Evolutionary conservation across 768 basidiomycete species (phyloP).

Genomic region (Mrakia frigida): DNA sequence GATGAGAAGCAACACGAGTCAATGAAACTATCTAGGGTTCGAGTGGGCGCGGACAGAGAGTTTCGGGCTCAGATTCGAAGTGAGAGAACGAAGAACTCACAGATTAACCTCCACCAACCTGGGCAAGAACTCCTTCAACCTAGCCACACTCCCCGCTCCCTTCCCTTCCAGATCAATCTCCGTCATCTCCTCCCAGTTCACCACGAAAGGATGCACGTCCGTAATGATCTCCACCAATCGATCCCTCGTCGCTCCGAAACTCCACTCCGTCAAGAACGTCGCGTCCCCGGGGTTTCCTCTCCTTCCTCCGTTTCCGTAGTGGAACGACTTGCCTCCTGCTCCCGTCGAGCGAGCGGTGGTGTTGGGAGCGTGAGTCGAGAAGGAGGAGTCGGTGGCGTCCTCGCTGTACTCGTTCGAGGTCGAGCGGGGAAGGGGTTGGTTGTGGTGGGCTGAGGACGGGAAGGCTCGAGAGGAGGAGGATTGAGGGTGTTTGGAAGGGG

Average conservation of each 20-base stretch:
- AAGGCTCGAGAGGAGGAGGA: background rate
- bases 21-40: too few relatives aligned
- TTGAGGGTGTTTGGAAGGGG: conserved; percentile 41
- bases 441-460: conserved; percentile 1
- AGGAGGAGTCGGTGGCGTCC: conserved; percentile 32
- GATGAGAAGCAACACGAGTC: too few relatives aligned
- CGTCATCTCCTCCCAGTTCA: conserved; percentile 79
- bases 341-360: conserved; percentile 15
- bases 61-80: background rate
- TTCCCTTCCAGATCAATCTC: conserved; percentile 68
- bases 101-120: conserved; percentile 61
- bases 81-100: conserved; percentile 51
- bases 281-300: conserved; percentile 44
- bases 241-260: conserved; percentile 91
- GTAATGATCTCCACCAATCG: conserved; percentile 85
- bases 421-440: conserved; percentile 16
- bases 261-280: conserved; percentile 90
- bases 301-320: conserved; percentile 25
- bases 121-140: conserved; percentile 85
- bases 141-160: conserved; percentile 71
- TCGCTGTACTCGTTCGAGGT: conserved; percentile 40
- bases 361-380: conserved; percentile 3
- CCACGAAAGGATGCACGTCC: conserved; percentile 88
- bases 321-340: conserved; percentile 23
- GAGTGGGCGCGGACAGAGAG: too few relatives aligned